Base-by-base conservation (phyloP, 1,284 basidiomycete species). In the Microbotryum scabiosae region DNA sequence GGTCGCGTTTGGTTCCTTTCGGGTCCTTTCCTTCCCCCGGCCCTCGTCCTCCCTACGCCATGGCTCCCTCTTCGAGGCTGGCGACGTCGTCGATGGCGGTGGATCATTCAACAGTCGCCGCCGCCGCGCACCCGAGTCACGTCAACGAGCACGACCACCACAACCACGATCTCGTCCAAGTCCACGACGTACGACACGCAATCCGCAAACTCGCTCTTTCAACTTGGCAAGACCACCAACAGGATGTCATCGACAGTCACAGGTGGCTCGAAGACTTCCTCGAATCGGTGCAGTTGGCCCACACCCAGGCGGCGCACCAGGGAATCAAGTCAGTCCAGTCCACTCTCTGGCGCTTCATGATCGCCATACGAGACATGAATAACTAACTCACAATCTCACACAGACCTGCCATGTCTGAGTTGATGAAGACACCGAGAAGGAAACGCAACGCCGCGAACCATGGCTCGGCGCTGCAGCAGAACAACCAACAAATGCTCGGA, bases 341-440 rank as follows among this genome's bases (percentile, higher is more conserved):
- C 9, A 7, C n/a, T 25, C 49, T 14, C 46, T 60, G 41, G 46
- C 28, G 50, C 21, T 14, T 10, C 51, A 18, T n/a, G 25, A 43
- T 23, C 14, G 14, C 12, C 36, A 12, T 5, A 18, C 36, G 36
- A 41, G 36, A 18, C 36, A 18, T 21, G 10, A 2, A 49, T 14
- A 28, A 49, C 47, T 49, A 20, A 49, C 47, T 49, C 23, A 7
- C 6, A 23, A 5, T 23, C 20, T 23, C 23, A 28, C 26, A 3
- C 63, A 68, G 66, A 3, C 61, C 51, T 9, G 60, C 54, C 46
- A 55, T 68, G 32, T 54, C 64, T 0, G 64, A 66, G 26, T 47
- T 68, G 25, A 68, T 68, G 66, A 68, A 68, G 52, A 66, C 66
- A 2, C 66, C 66, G 4, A 64, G 64, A 6, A 61, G 66, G 10